Conservation (phyloP, 345 rosid genomes). For the Limnanthes douglasii region DNA sequence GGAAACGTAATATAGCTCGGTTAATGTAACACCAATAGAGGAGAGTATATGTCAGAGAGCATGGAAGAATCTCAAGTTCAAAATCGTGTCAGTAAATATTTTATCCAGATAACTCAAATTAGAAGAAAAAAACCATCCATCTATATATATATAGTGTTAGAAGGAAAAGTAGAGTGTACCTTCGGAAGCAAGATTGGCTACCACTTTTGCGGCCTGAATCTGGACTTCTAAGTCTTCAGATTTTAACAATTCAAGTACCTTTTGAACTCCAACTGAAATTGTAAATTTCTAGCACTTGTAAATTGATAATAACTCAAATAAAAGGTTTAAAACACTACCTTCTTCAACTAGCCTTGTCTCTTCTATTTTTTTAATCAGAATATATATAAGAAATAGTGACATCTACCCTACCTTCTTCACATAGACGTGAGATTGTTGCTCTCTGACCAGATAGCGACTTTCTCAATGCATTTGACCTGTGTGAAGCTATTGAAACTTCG, state of each 20-base stretch:
- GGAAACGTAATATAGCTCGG: not conserved
- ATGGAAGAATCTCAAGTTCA: no score
- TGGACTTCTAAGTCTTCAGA: slow-evolving; percentile 86
- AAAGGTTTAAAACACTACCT: not conserved
- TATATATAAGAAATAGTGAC: slow-evolving; percentile 5
- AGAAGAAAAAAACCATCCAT: no score
- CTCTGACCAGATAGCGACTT: slow-evolving; percentile 56
- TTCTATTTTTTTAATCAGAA: no score
- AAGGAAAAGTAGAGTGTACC: slow-evolving; percentile 25
- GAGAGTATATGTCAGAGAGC: no score
- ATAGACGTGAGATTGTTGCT: slow-evolving; percentile 78
- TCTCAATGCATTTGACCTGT: slow-evolving; percentile 43
- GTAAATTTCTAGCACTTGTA: slow-evolving; percentile 9
- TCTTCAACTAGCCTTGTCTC: no score
- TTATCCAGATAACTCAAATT: no score
- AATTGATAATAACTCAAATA: not conserved
- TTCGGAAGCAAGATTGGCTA: slow-evolving; percentile 97
- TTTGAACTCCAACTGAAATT: slow-evolving; percentile 68
- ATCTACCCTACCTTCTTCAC: slow-evolving; percentile 80
- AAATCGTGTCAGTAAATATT: no score
- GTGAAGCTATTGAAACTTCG: slow-evolving; percentile 16
- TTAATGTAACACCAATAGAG: no score
- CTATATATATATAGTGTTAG: not conserved
- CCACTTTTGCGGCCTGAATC: slow-evolving; percentile 82
- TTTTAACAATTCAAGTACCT: slow-evolving; percentile 54